These are phyloP conservation scores for Dictyostelium purpureum DNA, from an alignment of 78 protist genomes.

Conservation along the genomic window DNA sequence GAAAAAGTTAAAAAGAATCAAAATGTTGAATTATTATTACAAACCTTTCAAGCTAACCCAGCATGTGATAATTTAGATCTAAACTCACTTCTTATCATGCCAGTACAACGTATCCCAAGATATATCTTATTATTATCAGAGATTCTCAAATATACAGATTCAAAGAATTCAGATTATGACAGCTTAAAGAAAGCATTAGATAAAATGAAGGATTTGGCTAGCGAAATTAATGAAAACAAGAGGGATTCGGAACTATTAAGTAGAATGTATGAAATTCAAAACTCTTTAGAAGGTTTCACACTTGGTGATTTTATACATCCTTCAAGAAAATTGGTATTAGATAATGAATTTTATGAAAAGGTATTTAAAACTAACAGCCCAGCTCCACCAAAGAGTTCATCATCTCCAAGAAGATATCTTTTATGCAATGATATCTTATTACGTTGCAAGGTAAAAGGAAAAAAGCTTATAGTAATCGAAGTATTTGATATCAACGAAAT, in stretches of 20 bases:
- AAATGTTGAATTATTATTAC: slow-evolving; percentile 8
- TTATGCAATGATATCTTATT: slow-evolving; percentile 48
- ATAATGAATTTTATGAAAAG: slow-evolving; percentile 28
- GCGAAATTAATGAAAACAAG: slow-evolving; percentile 48
- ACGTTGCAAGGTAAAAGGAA: slow-evolving; percentile 41
- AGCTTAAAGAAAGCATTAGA: slow-evolving; percentile 24
- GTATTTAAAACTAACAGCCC: background rate
- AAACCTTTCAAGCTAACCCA: slow-evolving; percentile 20
- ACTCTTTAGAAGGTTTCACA: slow-evolving; percentile 29
- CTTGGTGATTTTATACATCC: slow-evolving; percentile 53
- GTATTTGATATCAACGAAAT: slow-evolving; percentile 23
- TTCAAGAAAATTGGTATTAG: slow-evolving; percentile 21
- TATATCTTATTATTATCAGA: slow-evolving; percentile 38
- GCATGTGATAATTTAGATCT: slow-evolving; percentile 42
- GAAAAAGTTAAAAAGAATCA: slow-evolving; percentile 58
- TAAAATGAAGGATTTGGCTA: slow-evolving; percentile 60
- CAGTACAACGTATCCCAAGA: slow-evolving; percentile 69
- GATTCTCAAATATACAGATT: slow-evolving; percentile 27
- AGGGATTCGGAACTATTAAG: slow-evolving; percentile 56
- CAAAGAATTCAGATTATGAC: background rate
- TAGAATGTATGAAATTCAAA: slow-evolving; percentile 55
- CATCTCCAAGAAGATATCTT: background rate
- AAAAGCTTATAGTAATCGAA: slow-evolving; percentile 25
- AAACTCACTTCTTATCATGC: slow-evolving; percentile 60
- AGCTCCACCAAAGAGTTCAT: background rate